Evolutionary conservation across 2,329 filamentous ascomycete species (phyloP).

Genomic region (Stachybotrys chlorohalonatus): DNA sequence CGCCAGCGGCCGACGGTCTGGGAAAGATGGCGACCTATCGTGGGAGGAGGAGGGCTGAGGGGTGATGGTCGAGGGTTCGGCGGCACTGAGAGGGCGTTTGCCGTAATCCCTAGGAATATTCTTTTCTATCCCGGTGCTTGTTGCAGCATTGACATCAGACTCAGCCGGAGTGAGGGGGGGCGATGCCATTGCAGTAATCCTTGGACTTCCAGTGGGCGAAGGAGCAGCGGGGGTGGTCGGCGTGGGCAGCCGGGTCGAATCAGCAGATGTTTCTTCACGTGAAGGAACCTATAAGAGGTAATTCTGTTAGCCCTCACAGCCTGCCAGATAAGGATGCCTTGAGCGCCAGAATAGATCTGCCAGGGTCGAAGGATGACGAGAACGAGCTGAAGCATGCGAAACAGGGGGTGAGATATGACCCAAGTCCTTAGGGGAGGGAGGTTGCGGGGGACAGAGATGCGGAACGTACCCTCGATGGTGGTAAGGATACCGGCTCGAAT

Average conservation of each 20-base stretch:
- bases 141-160: constrained; percentile 37
- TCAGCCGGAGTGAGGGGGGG: constrained; percentile 84
- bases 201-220: constrained; percentile 60
- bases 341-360: neutral
- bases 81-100: constrained; percentile 27
- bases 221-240: constrained; percentile 55
- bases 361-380: neutral
- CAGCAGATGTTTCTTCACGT: constrained; percentile 44
- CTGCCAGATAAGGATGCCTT: neutral
- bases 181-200: constrained; percentile 66
- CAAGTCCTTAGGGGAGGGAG: neutral
- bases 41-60: constrained; percentile 57
- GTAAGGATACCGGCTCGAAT: constrained; percentile 85
- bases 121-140: constrained; percentile 11
- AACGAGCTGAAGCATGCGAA: constrained; percentile 1
- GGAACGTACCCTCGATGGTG: constrained; percentile 65
- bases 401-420: neutral
- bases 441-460: neutral
- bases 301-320: constrained; percentile 16
- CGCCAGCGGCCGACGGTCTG: constrained; percentile 28
- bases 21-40: constrained; percentile 35
- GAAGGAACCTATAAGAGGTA: constrained; percentile 41
- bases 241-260: constrained; percentile 55
- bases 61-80: constrained; percentile 46
- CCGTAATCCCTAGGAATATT: constrained; percentile 20